phyloP scores from a whole-genome alignment of 1,284 basidiomycete genomes.

The Salmacisia buchloeana region DNA sequence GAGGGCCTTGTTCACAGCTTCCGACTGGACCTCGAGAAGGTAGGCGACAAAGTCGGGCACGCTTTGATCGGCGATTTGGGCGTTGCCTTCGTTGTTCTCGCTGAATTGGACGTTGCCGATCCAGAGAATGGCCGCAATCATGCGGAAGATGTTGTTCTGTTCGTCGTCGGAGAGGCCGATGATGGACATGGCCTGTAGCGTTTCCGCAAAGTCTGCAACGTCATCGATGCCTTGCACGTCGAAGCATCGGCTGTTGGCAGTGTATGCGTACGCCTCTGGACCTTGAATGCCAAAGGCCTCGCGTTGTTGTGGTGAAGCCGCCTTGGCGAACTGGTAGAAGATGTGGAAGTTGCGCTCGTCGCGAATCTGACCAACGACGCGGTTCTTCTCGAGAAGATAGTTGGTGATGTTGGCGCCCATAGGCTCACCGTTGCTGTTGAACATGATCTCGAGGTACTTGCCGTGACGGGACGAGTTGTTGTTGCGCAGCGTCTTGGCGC shows the following conservation, averaged over 20 bases:
- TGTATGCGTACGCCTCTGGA: slow-evolving; percentile 92
- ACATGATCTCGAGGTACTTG: slow-evolving; percentile 99
- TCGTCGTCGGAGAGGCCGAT: slow-evolving; percentile 80
- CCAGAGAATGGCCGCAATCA: slow-evolving; percentile 90
- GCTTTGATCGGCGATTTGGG: slow-evolving; percentile 70
- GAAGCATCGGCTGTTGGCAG: slow-evolving; percentile 81
- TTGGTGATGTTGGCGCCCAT: slow-evolving; percentile 98
- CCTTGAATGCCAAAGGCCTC: slow-evolving; percentile 95
- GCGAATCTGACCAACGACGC: slow-evolving; percentile 93
- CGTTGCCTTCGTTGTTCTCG: slow-evolving; percentile 86
- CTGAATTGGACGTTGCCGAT: slow-evolving; percentile 74
- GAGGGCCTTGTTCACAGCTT: slow-evolving; percentile 76
- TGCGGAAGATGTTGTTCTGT: slow-evolving; percentile 86
- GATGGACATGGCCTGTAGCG: slow-evolving; percentile 86
- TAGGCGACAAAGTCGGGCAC: slow-evolving; percentile 96
- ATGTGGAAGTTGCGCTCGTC: slow-evolving; percentile 98
- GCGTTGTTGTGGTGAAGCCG: slow-evolving; percentile 77
- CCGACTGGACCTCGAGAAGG: slow-evolving; percentile 78
- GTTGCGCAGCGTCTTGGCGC: slow-evolving; percentile 96
- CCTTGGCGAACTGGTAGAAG: slow-evolving; percentile 99
- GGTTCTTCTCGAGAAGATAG: slow-evolving; percentile 90
- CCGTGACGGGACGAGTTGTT: slow-evolving; percentile 99
- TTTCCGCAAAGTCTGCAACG: slow-evolving; percentile 76
- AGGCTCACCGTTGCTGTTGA: slow-evolving; percentile 84
- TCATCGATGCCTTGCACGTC: slow-evolving; percentile 90